Percentiles rank a stretch among this genome's conserved stretches.
These are phyloP conservation scores for Seiridium cupressi DNA, from an alignment of 2,329 filamentous ascomycete genomes.

Conservation along the genomic window DNA sequence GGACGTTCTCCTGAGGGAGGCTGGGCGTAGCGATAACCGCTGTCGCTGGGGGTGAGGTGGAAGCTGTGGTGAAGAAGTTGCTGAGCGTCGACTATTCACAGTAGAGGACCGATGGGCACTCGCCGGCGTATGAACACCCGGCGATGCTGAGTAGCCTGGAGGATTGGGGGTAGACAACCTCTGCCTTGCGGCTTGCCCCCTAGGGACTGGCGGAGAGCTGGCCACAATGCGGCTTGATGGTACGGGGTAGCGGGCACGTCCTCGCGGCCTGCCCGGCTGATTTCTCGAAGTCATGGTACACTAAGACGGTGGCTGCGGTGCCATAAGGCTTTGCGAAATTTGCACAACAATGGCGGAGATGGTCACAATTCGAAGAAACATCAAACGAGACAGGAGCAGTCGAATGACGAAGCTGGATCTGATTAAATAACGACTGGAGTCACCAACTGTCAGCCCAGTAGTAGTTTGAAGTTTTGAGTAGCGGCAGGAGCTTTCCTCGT, in stretches of 20 bases:
- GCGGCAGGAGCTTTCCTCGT: no score
- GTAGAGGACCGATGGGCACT: constrained; percentile 6
- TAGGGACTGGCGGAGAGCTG: constrained; percentile 9
- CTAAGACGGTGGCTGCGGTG: neutral
- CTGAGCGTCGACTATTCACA: constrained; percentile 2
- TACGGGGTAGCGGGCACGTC: neutral
- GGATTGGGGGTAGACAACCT: neutral
- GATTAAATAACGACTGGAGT: no score
- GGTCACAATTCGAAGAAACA: no score
- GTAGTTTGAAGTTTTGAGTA: no score
- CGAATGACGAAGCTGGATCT: no score
- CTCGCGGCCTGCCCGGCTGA: neutral
- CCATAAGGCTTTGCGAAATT: no score
- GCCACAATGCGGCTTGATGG: constrained; percentile 9
- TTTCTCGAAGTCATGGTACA: neutral
- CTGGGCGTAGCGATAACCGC: constrained; percentile 20
- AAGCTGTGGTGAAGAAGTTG: constrained; percentile 21
- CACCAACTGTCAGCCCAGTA: no score
- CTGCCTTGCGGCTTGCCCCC: neutral
- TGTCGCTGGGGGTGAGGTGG: constrained; percentile 20
- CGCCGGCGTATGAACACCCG: neutral
- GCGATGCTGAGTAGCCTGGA: neutral
- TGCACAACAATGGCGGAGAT: no score
- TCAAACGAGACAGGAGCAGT: no score
- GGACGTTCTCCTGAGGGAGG: constrained; percentile 14